Base-by-base conservation (phyloP, 2,329 filamentous ascomycete genomes). In the Paraphaeosphaeria sporulosa region DNA sequence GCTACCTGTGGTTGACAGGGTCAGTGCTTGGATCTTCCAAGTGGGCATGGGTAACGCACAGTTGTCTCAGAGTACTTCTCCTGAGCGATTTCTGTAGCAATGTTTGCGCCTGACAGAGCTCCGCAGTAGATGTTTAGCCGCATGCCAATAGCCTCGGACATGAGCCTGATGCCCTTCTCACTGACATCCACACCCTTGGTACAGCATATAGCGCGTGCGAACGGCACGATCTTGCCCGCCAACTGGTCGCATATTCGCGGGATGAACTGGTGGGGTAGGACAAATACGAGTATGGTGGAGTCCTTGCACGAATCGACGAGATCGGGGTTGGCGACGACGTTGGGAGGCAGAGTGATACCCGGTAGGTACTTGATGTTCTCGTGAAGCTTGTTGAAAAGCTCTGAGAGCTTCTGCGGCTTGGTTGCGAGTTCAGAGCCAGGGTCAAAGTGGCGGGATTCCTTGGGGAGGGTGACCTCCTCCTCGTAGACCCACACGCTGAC, bases 401-500 rank as follows among this genome's bases (percentile, higher is more conserved):
- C 79, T 8, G 95, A 97, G 78, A 99, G 89, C 82, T 97, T 97
- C 78, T 95, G 91, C 3, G 90, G 87, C 64, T 87, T 84, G 64
- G 87, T 85, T 72, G 86, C 85, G 40, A 86, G 72, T 49, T 84
- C 79, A 25, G 81, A 83, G 60, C 84, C 80, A 21, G 85, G 73
- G 70, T 91, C 85, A 83, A 93, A 93, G 80, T 93, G 86, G 68
- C 87, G 88, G 51, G 91, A 94, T 64, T 86, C 84, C 71, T 89
- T 85, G 13, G 91, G 81, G 44, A 97, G 83, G 57, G 87, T 86
- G 65, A 97, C 89, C 25, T 96, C 87, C 79, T 99, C 95, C 80
- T 99, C 95, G 76, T 89, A 97, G 73, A 99, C 96, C 95, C 95
- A 99, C 95, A 99, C 98, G 80, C 96, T 92, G 55, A 99, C 93